Percentiles rank a stretch among this genome's conserved stretches.
Conservation (phyloP, 805 yeast genomes). For the Candida germanica region DNA sequence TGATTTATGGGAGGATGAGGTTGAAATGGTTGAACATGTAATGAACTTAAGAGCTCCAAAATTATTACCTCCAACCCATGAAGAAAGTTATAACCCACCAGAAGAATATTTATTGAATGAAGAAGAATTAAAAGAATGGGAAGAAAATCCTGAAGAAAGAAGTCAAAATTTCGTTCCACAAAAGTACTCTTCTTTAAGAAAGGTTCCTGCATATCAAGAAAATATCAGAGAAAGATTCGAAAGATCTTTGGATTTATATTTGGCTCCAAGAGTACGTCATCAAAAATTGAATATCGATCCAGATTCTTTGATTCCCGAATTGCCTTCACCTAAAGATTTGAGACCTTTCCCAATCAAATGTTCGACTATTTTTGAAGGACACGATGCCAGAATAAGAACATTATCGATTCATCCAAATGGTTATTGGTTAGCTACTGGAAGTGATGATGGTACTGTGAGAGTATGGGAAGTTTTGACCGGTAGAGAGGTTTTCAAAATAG, state of each 20-base stretch:
- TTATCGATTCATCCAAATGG: slow-evolving; percentile 86
- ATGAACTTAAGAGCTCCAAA: slow-evolving; percentile 96
- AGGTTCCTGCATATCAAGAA: slow-evolving; percentile 90
- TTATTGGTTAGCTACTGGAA: slow-evolving; percentile 94
- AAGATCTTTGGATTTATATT: slow-evolving; percentile 86
- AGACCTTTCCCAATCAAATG: slow-evolving; percentile 94
- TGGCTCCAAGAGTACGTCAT: slow-evolving; percentile 94
- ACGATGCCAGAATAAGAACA: slow-evolving; percentile 75
- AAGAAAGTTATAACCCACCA: slow-evolving; percentile 96
- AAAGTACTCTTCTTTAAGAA: slow-evolving; percentile 76
- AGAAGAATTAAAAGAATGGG: slow-evolving; percentile 74
- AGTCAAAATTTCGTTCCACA: slow-evolving; percentile 78
- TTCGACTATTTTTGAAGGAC: slow-evolving; percentile 83
- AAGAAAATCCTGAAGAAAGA: slow-evolving; percentile 73
- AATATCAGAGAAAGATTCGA: slow-evolving; percentile 88
- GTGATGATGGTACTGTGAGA: slow-evolving; percentile 93
- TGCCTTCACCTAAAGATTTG: slow-evolving; percentile 94
- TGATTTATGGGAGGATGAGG: slow-evolving; percentile 79
- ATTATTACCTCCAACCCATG: slow-evolving; percentile 92
- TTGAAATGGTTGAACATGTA: slow-evolving; percentile 61
- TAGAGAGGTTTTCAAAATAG: slow-evolving; percentile 78
- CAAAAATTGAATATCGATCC: slow-evolving; percentile 93
- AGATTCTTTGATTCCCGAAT: slow-evolving; percentile 89
- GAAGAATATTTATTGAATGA: slow-evolving; percentile 82
- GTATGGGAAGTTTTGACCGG: slow-evolving; percentile 98